A percentile compares a stretch with the other conserved stretches of the same genome.
Conservation (phyloP, 306 rosid genomes). For the Alnus rubra region DNA sequence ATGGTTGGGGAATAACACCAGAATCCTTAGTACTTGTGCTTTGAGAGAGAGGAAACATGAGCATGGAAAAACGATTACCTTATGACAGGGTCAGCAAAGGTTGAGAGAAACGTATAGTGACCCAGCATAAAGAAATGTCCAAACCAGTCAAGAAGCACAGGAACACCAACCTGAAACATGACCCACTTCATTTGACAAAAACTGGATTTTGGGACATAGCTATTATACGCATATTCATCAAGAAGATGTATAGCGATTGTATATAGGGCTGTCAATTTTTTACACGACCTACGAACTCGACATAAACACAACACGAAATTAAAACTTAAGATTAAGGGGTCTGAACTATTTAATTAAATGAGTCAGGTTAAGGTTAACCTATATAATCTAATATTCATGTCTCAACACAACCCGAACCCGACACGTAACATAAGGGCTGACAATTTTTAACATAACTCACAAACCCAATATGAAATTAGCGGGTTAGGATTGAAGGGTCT, state of each 20-base stretch:
- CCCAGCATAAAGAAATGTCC: conserved; percentile 84
- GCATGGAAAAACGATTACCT: conserved; percentile 45
- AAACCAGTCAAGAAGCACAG: conserved; percentile 86
- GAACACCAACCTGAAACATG: conserved; percentile 71
- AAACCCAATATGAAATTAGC: too few relatives aligned
- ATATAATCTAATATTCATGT: too few relatives aligned
- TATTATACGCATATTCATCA: background rate
- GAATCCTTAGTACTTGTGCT: background rate
- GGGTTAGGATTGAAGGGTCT: too few relatives aligned
- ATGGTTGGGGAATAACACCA: background rate
- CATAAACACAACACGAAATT: too few relatives aligned
- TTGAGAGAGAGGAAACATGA: conserved; percentile 3
- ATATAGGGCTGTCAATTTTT: too few relatives aligned
- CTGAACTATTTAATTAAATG: too few relatives aligned
- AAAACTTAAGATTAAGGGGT: too few relatives aligned
- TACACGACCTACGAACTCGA: too few relatives aligned
- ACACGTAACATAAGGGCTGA: too few relatives aligned
- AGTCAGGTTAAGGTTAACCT: too few relatives aligned
- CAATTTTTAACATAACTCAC: too few relatives aligned
- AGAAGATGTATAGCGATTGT: background rate
- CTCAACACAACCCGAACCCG: too few relatives aligned
- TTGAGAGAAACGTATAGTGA: conserved; percentile 68
- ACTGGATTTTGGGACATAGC: background rate
- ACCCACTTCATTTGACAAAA: conserved; percentile 4
- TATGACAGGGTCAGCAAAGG: conserved; percentile 68